phyloP scores from a whole-genome alignment of 2,329 filamentous ascomycete species.

The Exophiala aquamarina region DNA sequence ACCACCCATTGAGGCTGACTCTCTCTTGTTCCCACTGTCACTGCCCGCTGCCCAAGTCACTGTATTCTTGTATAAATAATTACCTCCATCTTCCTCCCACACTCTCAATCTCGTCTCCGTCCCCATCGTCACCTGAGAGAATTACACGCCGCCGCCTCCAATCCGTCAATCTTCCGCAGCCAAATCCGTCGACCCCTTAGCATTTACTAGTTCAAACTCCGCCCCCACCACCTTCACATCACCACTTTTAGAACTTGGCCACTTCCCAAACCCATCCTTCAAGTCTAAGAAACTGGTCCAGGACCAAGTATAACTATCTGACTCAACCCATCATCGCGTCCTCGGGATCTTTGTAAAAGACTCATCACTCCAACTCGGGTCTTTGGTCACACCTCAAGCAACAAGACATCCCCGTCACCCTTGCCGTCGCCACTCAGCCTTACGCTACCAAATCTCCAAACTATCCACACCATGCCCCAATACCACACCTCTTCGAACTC shows the following conservation, averaged over 20 bases:
- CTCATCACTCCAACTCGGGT: no score
- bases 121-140: not conserved
- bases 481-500: constrained; percentile 23
- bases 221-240: constrained; percentile 22
- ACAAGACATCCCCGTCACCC: no score
- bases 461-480: constrained; percentile 18
- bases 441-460: not conserved
- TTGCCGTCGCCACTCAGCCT: not conserved
- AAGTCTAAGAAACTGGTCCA: no score
- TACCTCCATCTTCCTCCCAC: constrained; percentile 1
- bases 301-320: no score
- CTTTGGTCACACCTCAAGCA: no score
- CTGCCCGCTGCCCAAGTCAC: no score
- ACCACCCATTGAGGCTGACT: not conserved
- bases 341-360: no score
- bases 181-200: constrained; percentile 17
- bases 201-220: constrained; percentile 16
- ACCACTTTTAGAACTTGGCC: constrained; percentile 25
- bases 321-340: no score
- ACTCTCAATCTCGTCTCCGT: not conserved
- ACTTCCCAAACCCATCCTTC: constrained; percentile 5
- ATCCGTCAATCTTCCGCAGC: constrained; percentile 10
- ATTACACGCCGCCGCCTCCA: constrained; percentile 1
- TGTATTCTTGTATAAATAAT: not conserved
- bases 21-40: no score